phyloP scores from a whole-genome alignment of 768 basidiomycete species.

The Punctularia strigosozonata region DNA sequence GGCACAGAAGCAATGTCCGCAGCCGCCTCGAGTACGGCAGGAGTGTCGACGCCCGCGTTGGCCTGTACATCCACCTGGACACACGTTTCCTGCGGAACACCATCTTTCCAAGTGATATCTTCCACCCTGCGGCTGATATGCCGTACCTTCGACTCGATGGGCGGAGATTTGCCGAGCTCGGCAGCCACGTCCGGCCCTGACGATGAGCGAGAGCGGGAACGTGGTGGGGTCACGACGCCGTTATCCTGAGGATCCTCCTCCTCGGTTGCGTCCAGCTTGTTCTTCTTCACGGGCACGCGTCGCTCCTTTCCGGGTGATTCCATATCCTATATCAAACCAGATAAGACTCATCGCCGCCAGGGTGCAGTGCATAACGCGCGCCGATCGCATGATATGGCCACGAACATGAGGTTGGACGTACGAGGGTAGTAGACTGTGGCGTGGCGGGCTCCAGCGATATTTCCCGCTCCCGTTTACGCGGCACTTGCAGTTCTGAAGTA shows the following conservation, averaged over 20 bases:
- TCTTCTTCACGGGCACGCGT: conserved; percentile 67
- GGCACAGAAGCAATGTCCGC: not conserved
- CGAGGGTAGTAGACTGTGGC: conserved; percentile 18
- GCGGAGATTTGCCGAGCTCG: conserved; percentile 45
- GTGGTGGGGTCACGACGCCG: conserved; percentile 27
- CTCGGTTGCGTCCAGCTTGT: conserved; percentile 45
- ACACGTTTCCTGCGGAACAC: conserved; percentile 7
- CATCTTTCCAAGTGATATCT: conserved; percentile 59
- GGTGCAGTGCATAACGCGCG: conserved; percentile 17
- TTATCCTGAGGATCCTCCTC: conserved; percentile 38
- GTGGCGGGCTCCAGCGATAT: conserved; percentile 59
- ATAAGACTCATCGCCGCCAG: not conserved
- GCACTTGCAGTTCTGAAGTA: conserved; percentile 31
- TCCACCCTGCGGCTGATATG: conserved; percentile 75
- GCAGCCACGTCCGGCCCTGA: conserved; percentile 24
- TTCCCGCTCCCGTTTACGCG: conserved; percentile 69
- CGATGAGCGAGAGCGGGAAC: conserved; percentile 30
- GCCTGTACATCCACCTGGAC: conserved; percentile 5
- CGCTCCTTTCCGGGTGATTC: conserved; percentile 35
- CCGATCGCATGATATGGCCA: conserved; percentile 14
- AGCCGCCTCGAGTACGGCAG: not conserved
- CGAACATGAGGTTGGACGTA: conserved; percentile 33
- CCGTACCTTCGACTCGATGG: conserved; percentile 63
- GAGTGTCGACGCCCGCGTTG: not conserved
- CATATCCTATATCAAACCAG: conserved; percentile 9